These are phyloP conservation scores for Suhomyces anneliseae DNA, from an alignment of 1,139 yeast genomes.

Conservation along the genomic window DNA sequence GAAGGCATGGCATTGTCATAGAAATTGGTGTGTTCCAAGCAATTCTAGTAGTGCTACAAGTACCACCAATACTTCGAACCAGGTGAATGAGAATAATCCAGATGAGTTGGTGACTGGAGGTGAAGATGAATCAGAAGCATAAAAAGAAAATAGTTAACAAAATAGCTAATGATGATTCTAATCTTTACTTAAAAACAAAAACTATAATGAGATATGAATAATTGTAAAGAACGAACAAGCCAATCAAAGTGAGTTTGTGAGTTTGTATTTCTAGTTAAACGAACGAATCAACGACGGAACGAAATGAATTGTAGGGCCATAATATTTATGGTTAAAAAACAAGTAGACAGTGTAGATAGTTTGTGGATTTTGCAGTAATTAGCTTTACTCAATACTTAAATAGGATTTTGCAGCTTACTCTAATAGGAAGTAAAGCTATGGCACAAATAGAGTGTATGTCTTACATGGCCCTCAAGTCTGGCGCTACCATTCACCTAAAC, in stretches of 20 bases:
- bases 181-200: background rate
- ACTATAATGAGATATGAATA: conserved; percentile 5
- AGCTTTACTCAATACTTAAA: no score
- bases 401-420: no score
- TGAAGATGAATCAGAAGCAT: conserved; percentile 10
- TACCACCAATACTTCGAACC: conserved; percentile 14
- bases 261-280: background rate
- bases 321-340: no score
- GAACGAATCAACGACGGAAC: background rate
- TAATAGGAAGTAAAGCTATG: no score
- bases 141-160: background rate
- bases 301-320: background rate
- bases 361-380: no score
- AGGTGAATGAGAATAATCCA: conserved; percentile 7
- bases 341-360: no score
- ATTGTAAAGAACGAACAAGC: no score
- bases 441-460: no score
- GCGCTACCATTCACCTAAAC: no score
- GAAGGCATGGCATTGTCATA: conserved; percentile 88
- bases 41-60: conserved; percentile 24
- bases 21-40: conserved; percentile 85
- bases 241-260: background rate
- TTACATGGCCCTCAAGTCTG: no score
- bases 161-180: no score
- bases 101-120: conserved; percentile 10